These are phyloP conservation scores for Leptosphaerulina australis DNA, from an alignment of 2,329 filamentous ascomycete genomes.

Conservation along the genomic window DNA sequence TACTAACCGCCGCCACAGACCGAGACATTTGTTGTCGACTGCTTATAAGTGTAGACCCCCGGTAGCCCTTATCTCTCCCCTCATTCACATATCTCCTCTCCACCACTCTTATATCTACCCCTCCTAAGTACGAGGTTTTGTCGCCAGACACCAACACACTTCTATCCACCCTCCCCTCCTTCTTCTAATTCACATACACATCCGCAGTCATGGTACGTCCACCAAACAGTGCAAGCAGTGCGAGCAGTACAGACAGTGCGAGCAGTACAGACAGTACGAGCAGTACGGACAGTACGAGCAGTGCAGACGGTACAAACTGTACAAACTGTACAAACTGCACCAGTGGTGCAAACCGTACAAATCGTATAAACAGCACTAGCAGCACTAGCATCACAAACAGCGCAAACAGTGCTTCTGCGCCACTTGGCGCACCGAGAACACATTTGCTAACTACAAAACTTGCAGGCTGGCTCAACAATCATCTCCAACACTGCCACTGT, in stretches of 20 bases:
- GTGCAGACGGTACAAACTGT: no score
- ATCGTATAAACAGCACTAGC: no score
- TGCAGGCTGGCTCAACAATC: constrained; percentile 49
- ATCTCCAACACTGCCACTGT: constrained; percentile 58
- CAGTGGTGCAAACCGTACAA: no score
- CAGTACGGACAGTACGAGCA: no score
- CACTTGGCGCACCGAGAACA: not conserved
- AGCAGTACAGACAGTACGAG: no score
- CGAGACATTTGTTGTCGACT: constrained; percentile 35
- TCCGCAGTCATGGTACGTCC: constrained; percentile 45
- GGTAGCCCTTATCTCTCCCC: constrained; percentile 34
- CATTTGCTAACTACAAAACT: constrained; percentile 22
- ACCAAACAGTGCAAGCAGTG: not conserved
- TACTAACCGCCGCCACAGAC: constrained; percentile 42
- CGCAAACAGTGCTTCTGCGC: not conserved
- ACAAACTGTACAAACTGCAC: no score
- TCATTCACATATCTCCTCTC: constrained; percentile 25
- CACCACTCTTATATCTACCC: constrained; percentile 24
- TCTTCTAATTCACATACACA: constrained; percentile 19
- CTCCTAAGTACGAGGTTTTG: constrained; percentile 24
- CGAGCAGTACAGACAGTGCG: no score
- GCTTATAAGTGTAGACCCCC: constrained; percentile 40
- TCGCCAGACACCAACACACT: constrained; percentile 16
- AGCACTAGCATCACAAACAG: constrained; percentile 7
- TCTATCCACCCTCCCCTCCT: constrained; percentile 8